Evolutionary conservation across 2,329 filamentous ascomycete species (phyloP).

Genomic region (Cryphonectria nitschkei): DNA sequence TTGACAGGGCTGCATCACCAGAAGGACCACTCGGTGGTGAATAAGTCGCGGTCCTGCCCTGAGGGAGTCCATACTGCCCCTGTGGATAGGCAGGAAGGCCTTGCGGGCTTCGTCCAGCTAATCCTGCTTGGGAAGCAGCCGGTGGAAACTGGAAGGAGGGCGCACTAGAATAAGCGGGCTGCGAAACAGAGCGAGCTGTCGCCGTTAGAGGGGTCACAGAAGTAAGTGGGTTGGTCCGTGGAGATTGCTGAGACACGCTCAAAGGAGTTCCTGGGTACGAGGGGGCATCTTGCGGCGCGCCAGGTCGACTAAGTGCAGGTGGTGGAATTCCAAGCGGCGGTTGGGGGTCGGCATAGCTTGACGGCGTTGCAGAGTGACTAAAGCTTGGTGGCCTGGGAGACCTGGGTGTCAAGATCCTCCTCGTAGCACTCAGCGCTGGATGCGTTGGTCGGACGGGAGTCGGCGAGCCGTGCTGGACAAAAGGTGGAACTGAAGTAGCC

Average conservation of each 20-base stretch:
- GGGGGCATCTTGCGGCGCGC: slow-evolving; percentile 31
- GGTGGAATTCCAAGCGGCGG: slow-evolving; percentile 34
- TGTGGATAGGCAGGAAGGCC: slow-evolving; percentile 25
- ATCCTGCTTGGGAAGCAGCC: slow-evolving; percentile 11
- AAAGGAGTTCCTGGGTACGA: slow-evolving; percentile 31
- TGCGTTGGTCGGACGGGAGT: slow-evolving; percentile 22
- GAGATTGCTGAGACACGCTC: slow-evolving; percentile 21
- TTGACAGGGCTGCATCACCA: slow-evolving; percentile 24
- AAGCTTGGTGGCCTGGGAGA: slow-evolving; percentile 61
- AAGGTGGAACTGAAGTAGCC: slow-evolving; percentile 28
- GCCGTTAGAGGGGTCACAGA: slow-evolving; percentile 20
- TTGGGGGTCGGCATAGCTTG: slow-evolving; percentile 37
- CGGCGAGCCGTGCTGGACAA: slow-evolving; percentile 25
- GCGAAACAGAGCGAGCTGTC: slow-evolving; percentile 31
- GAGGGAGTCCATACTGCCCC: slow-evolving; percentile 26
- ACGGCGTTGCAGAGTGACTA: slow-evolving; percentile 39
- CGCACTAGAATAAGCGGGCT: slow-evolving; percentile 27
- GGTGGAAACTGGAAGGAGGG: slow-evolving; percentile 20
- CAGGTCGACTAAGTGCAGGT: slow-evolving; percentile 28
- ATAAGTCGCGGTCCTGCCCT: slow-evolving; percentile 19
- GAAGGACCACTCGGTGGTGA: slow-evolving; percentile 18
- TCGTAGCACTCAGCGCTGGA: slow-evolving; percentile 37
- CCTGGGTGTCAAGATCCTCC: slow-evolving; percentile 60
- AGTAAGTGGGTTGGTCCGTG: slow-evolving; percentile 14
- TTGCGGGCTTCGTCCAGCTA: slow-evolving; percentile 22